These are phyloP conservation scores for Backusella mclennaniae DNA, from an alignment of 192 early-diverging fungal species.

Conservation along the genomic window DNA sequence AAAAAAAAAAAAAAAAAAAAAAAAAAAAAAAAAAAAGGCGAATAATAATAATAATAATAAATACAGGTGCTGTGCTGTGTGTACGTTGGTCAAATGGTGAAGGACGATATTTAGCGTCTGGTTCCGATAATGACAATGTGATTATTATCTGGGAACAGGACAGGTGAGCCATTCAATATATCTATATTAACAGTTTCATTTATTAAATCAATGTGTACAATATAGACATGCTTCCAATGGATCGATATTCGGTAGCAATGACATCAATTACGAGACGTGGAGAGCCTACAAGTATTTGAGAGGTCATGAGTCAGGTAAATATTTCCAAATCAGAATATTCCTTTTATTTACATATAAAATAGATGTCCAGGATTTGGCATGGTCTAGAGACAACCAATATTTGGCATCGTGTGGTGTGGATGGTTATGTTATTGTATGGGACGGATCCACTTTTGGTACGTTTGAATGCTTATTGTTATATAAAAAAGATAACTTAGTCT, in stretches of 20 bases:
- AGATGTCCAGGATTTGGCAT: constrained; percentile 91
- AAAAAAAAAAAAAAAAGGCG: not conserved
- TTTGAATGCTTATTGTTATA: not conserved
- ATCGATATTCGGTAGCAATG: constrained; percentile 3
- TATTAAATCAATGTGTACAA: too few species aligned
- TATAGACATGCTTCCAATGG: not conserved
- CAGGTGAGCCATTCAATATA: not conserved
- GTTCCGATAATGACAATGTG: constrained; percentile 85
- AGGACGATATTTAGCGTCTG: constrained; percentile 79
- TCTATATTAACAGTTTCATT: not conserved
- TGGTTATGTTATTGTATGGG: constrained; percentile 82
- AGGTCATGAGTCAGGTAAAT: constrained; percentile 21
- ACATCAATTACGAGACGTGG: constrained; percentile 12
- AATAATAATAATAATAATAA: not conserved
- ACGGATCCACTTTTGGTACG: constrained; percentile 74
- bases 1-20: too few species aligned
- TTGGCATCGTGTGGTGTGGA: constrained; percentile 93
- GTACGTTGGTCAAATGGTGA: constrained; percentile 76
- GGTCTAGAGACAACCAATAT: constrained; percentile 84
- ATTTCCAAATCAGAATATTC: not conserved
- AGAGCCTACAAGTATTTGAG: constrained; percentile 13
- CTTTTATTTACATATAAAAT: not conserved
- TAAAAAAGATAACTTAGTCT: not conserved
- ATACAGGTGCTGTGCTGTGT: constrained; percentile 79
- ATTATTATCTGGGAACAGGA: constrained; percentile 83